Evolutionary conservation across 345 rosid species (phyloP).

Genomic region (Eucalyptus tenuipes): DNA sequence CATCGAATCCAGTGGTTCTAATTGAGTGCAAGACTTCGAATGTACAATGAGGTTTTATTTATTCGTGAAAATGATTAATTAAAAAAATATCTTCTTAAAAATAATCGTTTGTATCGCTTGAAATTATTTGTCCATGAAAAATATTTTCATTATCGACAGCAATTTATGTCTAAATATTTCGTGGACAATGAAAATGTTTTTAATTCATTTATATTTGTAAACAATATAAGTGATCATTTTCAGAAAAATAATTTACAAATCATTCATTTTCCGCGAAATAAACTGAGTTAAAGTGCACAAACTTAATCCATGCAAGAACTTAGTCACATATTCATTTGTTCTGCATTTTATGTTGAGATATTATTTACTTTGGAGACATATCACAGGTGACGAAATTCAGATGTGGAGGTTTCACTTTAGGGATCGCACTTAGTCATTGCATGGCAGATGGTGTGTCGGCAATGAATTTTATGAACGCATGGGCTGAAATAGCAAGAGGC

Average conservation of each 20-base stretch:
- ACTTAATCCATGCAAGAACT: background rate
- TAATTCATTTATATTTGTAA: background rate
- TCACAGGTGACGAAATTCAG: background rate
- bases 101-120: background rate
- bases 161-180: background rate
- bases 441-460: background rate
- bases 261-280: background rate
- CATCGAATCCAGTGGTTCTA: background rate
- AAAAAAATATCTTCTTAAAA: background rate
- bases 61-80: background rate
- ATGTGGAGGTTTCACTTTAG: background rate
- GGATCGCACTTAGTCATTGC: background rate
- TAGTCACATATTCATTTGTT: background rate
- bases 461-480: background rate
- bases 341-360: background rate
- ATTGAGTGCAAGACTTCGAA: background rate
- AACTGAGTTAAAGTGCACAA: background rate
- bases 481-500: background rate
- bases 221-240: fast-evolving
- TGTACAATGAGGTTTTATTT: background rate
- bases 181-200: background rate
- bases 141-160: background rate
- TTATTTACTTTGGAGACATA: background rate
- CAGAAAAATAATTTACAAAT: background rate
- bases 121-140: background rate